Evolutionary conservation across 257 asterid genomes (phyloP), one percentile per base, ranked within the genome.

Genomic region (Dorcoceras hygrometricum): DNA sequence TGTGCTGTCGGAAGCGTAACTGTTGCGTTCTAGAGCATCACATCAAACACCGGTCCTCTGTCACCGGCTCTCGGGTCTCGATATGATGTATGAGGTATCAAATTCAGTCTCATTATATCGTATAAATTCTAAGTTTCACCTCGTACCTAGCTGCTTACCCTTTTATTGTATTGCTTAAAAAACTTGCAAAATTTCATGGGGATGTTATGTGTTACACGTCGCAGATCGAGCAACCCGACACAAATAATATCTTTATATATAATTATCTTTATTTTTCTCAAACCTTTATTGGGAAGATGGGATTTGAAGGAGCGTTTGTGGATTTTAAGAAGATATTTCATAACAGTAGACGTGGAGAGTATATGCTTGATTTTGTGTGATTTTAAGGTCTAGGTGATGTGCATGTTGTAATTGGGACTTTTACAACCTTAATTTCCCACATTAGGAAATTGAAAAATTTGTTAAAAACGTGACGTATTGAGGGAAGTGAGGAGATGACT

Each of bases 351-450:
- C 54, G 64, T 69, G 73, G 58, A 54, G 69, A 62, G 67, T 57
- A 62, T 71, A 63, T 74, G 67, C 80, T 69, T 55, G 26, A 69
- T 65, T 73, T 75, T 55, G 70, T 56, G 62, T 53, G 39, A 63
- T 34, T 22, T 55, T 12, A 48, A 54, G 62, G 67, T 57, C 39
- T 4, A 65, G 46, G 57, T 65, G 59, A 20, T 27, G 70, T 62
- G 57, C 29, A 62, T 61, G 34, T 51, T 65, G 69, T 56, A 31
- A 29, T 63, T 58, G 48, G 57, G 71, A 57, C 55, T 62, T n/a
- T 58, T 28, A 28, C 60, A 67, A 71, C 78, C 84, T 76, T 72
- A 76, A 78, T 25, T 60, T 80, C 58, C 86, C 76, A 76, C 62
- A 73, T 73, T 71, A 20, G 78, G 86, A 74, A 78, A 46, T 31